Evolutionary conservation across 305 asterid species (phyloP).

Genomic region (Nicotiana rustica): DNA sequence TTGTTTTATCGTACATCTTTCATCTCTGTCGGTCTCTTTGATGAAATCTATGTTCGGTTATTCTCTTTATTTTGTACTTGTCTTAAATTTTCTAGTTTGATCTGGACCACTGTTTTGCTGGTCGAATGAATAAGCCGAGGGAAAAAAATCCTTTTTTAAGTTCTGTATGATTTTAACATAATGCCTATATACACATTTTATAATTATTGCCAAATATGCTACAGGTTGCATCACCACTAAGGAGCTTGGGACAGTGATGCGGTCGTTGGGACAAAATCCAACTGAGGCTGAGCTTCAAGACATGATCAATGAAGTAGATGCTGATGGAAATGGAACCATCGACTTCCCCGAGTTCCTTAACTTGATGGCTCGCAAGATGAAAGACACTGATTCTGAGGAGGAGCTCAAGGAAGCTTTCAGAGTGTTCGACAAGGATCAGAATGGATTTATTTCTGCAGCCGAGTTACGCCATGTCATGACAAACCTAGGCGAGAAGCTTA

Average conservation of each 20-base stretch:
- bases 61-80: neutral
- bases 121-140: neutral
- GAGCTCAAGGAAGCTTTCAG: conserved; percentile 51
- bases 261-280: conserved; percentile 44
- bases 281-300: conserved; percentile 51
- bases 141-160: neutral
- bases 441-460: conserved; percentile 47
- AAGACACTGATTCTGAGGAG: conserved; percentile 50
- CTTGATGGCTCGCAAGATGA: conserved; percentile 48
- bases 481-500: conserved; percentile 49
- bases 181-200: neutral
- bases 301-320: conserved; percentile 48
- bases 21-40: neutral
- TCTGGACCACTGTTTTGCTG: neutral
- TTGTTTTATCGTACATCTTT: neutral
- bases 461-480: conserved; percentile 52
- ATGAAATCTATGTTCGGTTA: neutral
- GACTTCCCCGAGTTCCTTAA: conserved; percentile 45
- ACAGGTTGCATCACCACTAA: conserved; percentile 47
- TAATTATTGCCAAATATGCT: neutral
- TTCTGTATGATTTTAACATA: neutral
- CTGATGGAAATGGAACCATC: conserved; percentile 48
- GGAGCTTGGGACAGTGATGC: conserved; percentile 48
- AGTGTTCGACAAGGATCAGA: conserved; percentile 50
- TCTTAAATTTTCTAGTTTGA: neutral